These are phyloP conservation scores for Penicillium argentinense DNA, from an alignment of 495 filamentous ascomycete species.

Conservation along the genomic window DNA sequence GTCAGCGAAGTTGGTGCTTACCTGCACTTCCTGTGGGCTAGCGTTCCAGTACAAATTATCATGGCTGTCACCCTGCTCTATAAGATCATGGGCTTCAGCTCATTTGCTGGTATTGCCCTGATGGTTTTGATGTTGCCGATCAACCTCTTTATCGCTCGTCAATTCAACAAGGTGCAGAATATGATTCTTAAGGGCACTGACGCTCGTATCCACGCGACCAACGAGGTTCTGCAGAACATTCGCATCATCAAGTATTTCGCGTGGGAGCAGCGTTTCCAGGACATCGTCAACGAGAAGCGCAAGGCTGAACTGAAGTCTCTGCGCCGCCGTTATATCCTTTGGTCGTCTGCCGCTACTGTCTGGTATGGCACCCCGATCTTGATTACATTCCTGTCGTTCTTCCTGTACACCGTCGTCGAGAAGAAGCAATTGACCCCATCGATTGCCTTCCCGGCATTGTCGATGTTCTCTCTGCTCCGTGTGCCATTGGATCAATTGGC, in stretches of 20 bases:
- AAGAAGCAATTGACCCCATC: constrained; percentile 87
- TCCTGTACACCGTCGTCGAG: constrained; percentile 89
- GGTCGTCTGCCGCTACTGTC: constrained; percentile 85
- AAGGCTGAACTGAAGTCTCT: constrained; percentile 73
- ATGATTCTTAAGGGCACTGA: constrained; percentile 92
- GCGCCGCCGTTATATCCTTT: constrained; percentile 82
- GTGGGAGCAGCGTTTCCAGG: constrained; percentile 91
- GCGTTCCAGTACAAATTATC: constrained; percentile 78
- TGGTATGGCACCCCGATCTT: constrained; percentile 96
- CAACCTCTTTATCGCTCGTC: constrained; percentile 81
- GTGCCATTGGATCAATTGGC: constrained; percentile 94
- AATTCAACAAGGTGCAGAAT: constrained; percentile 82
- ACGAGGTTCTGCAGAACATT: constrained; percentile 96
- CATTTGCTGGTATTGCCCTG: constrained; percentile 88
- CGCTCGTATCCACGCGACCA: constrained; percentile 93
- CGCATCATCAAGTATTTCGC: constrained; percentile 99
- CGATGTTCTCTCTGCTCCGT: constrained; percentile 92
- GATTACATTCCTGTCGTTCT: constrained; percentile 94
- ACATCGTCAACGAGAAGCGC: constrained; percentile 85
- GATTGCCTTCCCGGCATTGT: constrained; percentile 93
- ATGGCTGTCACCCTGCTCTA: constrained; percentile 79
- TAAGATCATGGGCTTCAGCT: constrained; percentile 84
- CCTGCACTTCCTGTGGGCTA: constrained; percentile 84
- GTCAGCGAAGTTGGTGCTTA: constrained; percentile 91
- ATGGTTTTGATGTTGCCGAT: constrained; percentile 88